These are phyloP conservation scores for Astragalus glycyphyllos DNA, from an alignment of 306 rosid genomes.

Conservation along the genomic window DNA sequence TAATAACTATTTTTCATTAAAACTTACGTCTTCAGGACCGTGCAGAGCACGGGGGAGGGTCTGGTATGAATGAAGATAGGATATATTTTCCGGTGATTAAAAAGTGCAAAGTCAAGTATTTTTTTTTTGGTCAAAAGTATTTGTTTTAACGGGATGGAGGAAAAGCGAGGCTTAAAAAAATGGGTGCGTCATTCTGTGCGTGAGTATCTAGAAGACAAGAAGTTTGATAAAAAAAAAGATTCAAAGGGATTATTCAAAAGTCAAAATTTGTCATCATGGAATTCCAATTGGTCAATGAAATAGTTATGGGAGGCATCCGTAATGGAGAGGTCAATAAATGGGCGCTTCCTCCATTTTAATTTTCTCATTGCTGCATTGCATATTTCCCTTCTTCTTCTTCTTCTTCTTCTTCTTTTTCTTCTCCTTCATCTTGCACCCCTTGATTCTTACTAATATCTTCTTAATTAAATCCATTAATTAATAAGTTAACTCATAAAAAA, in stretches of 20 bases:
- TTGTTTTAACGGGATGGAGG: neutral
- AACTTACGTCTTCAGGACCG: too few species aligned
- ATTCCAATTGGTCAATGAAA: constrained; percentile 38
- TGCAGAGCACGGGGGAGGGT: too few species aligned
- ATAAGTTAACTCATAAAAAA: too few species aligned
- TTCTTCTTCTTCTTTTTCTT: neutral
- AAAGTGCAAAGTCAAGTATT: neutral
- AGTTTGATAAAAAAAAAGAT: constrained; percentile 24
- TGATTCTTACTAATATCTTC: too few species aligned
- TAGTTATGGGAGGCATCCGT: neutral
- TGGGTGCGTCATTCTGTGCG: constrained; percentile 13
- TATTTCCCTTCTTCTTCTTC: neutral
- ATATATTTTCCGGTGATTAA: too few species aligned
- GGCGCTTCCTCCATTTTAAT: neutral
- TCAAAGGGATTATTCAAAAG: constrained; percentile 22
- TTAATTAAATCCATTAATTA: too few species aligned
- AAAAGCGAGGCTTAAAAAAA: neutral
- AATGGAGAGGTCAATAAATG: constrained; percentile 10
- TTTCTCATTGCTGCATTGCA: constrained; percentile 1
- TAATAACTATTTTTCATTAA: too few species aligned
- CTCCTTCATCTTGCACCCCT: too few species aligned
- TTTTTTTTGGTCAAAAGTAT: too few species aligned
- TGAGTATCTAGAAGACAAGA: constrained; percentile 38
- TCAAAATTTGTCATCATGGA: constrained; percentile 5
- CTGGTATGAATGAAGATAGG: too few species aligned